Base-by-base conservation (phyloP, 345 rosid genomes). In the Pelargonium nanum region DNA sequence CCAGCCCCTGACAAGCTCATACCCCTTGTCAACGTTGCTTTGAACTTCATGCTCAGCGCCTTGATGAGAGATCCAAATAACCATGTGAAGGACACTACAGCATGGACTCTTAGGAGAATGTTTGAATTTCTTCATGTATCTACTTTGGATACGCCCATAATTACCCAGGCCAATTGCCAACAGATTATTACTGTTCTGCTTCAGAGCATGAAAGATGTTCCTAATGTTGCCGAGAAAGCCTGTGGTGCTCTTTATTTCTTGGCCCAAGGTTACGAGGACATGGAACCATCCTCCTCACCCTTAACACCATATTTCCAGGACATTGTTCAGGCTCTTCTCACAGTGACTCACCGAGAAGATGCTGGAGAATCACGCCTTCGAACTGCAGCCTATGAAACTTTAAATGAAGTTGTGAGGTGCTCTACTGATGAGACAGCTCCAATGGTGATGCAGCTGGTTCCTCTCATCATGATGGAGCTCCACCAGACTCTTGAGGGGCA, bases 1-100 rank as follows among this genome's bases (percentile, higher is more conserved):
- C 82, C 82, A 19, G 72, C 77, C 40, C 79, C 79, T 25, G 79
- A 72, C 52, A 78, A 78, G 75, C 70, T 78, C 12, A 63, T 70
- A 26, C 73, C 73, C 59, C 65, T 75, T 61, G 82, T 78, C 17
- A 72, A 72, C 53, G 77, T 75, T 54, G 76, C 82, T 40, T 72
- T 78, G 57, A 78, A 72, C 52, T 78, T 78, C 68, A 78, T 78
- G 82, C 79, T 78, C 23, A 69, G 55, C 55, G 82, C 82, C 4
- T 57, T 78, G 65, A 67, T 75, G 19, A 78, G 75, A 72, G 82
- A 78, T 40, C 77, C 79, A 0, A 72, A 69, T 59, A 72, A 69
- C 68, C 82, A 78, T 58, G 82, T 78, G 26, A 78, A 78, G 69
- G 82, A 78, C 65, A 78, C 82, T 1, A 78, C 82, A 23, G 82